Conservation (phyloP, 2,329 filamentous ascomycete species). For the Arachnopeziza araneosa region DNA sequence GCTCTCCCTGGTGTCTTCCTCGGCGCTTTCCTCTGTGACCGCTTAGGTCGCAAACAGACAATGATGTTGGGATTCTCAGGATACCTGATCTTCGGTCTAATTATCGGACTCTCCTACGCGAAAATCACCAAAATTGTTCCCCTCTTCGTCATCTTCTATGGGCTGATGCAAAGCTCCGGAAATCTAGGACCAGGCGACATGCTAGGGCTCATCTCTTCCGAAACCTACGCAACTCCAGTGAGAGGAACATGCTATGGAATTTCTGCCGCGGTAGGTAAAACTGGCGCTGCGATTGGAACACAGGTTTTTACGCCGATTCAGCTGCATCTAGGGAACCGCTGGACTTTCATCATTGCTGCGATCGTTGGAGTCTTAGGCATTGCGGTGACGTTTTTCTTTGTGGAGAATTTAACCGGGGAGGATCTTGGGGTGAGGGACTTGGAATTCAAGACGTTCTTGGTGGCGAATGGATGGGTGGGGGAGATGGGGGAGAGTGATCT, state of each 20-base stretch:
- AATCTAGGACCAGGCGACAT: slow-evolving; percentile 46
- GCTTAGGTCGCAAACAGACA: slow-evolving; percentile 43
- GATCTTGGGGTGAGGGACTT: slow-evolving; percentile 40
- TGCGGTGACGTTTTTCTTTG: slow-evolving; percentile 42
- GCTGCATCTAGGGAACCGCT: slow-evolving; percentile 37
- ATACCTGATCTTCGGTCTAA: slow-evolving; percentile 42
- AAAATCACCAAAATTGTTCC: slow-evolving; percentile 43
- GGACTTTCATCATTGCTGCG: slow-evolving; percentile 48
- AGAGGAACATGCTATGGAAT: slow-evolving; percentile 45
- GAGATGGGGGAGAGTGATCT: slow-evolving; percentile 40
- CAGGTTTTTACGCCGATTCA: slow-evolving; percentile 46
- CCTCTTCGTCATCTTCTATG: slow-evolving; percentile 46
- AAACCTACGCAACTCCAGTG: slow-evolving; percentile 45
- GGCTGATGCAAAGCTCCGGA: slow-evolving; percentile 43
- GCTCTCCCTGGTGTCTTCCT: slow-evolving; percentile 42
- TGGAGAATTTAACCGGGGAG: slow-evolving; percentile 40
- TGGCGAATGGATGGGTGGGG: slow-evolving; percentile 41
- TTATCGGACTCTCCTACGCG: slow-evolving; percentile 42
- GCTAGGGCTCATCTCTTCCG: slow-evolving; percentile 36
- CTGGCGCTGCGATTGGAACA: slow-evolving; percentile 45
- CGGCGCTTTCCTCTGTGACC: slow-evolving; percentile 42
- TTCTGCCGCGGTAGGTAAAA: slow-evolving; percentile 42
- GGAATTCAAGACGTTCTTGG: slow-evolving; percentile 39
- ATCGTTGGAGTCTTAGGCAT: slow-evolving; percentile 44
- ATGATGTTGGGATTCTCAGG: slow-evolving; percentile 45